These are phyloP conservation scores for Ophiostoma quercus DNA, from an alignment of 2,329 filamentous ascomycete species.

Conservation along the genomic window DNA sequence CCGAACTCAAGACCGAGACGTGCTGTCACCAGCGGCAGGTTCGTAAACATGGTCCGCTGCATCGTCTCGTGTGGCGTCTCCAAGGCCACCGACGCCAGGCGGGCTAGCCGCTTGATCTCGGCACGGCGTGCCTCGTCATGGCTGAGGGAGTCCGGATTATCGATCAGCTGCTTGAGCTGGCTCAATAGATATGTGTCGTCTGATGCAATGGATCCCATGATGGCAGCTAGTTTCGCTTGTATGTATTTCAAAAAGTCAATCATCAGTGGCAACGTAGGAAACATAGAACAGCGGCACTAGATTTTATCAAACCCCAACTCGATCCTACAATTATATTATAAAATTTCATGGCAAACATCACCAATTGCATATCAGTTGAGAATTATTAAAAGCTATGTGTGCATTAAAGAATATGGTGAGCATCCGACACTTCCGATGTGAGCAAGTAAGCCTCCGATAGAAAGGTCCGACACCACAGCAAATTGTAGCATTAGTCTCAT, in stretches of 20 bases:
- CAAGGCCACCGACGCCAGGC: background rate
- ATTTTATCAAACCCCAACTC: background rate
- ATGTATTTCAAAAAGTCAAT: background rate
- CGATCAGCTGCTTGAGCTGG: background rate
- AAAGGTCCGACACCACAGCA: background rate
- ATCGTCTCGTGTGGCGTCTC: background rate
- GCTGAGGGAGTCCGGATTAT: slow-evolving; percentile 26
- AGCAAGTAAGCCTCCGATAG: background rate
- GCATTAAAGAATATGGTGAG: background rate
- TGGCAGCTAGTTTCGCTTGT: background rate
- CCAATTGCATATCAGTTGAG: background rate
- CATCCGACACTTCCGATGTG: background rate
- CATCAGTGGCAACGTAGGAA: background rate
- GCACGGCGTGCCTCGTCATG: slow-evolving; percentile 35
- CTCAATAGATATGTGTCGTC: background rate
- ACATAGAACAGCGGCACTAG: background rate
- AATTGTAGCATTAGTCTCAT: background rate
- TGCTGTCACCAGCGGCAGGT: background rate
- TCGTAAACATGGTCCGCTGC: background rate
- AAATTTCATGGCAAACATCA: background rate
- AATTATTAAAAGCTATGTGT: background rate
- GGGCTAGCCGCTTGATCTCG: background rate
- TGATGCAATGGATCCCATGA: background rate
- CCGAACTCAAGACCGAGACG: background rate
- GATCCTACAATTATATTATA: background rate